These are phyloP conservation scores for Carex kokanica DNA, from an alignment of 176 grass and related monocot species.

Conservation along the genomic window DNA sequence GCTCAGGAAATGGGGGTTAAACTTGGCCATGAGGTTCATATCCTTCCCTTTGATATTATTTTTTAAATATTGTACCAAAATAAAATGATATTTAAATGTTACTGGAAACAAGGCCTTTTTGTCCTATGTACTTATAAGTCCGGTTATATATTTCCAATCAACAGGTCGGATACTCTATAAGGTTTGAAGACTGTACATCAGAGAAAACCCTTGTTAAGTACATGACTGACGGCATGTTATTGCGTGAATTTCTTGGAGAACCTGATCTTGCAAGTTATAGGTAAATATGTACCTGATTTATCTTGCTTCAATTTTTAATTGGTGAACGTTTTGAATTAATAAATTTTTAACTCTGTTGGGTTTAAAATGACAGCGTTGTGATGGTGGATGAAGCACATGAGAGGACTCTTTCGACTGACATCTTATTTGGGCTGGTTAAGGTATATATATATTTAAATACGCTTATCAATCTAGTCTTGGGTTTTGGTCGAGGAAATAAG, in stretches of 20 bases:
- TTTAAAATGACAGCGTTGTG: conserved; percentile 52
- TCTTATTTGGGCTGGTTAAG: conserved; percentile 94
- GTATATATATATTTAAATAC: conserved; percentile 23
- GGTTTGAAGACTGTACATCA: conserved; percentile 97
- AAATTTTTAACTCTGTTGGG: conserved; percentile 22
- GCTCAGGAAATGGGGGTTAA: conserved; percentile 96
- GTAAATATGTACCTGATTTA: conserved; percentile 21
- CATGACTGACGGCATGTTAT: conserved; percentile 97
- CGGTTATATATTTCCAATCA: conserved; percentile 22
- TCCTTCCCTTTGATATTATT: neutral
- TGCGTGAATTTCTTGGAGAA: conserved; percentile 93
- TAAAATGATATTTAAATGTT: neutral
- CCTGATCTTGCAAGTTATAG: conserved; percentile 93
- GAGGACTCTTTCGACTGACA: conserved; percentile 89
- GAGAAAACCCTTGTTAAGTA: conserved; percentile 96
- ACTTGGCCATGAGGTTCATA: conserved; percentile 86
- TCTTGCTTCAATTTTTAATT: neutral
- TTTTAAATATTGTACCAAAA: neutral
- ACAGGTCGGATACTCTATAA: conserved; percentile 96
- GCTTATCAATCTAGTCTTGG: neutral
- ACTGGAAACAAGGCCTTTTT: conserved; percentile 11
- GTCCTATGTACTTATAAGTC: conserved; percentile 14
- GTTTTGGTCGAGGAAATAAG: neutral
- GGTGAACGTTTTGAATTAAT: neutral
- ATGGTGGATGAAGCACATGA: conserved; percentile 99